These are phyloP conservation scores for Melampsora occidentalis DNA, from an alignment of 1,284 basidiomycete species.

Conservation along the genomic window DNA sequence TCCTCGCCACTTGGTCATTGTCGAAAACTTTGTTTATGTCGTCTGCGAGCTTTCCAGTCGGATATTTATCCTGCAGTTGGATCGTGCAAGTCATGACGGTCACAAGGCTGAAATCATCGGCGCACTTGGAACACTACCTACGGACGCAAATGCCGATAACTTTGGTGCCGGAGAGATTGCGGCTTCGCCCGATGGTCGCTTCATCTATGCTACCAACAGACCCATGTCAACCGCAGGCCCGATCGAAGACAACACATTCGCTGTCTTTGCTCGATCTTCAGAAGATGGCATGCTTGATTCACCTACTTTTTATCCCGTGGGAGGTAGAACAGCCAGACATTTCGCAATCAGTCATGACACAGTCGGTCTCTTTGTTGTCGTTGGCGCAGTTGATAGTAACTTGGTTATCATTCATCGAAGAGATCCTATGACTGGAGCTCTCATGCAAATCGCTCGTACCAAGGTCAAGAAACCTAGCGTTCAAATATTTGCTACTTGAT, in stretches of 20 bases:
- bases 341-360: conserved; percentile 8
- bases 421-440: conserved; percentile 13
- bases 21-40: conserved; percentile 15
- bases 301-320: not conserved
- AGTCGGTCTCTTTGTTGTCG: not conserved
- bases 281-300: not conserved
- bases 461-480: not conserved
- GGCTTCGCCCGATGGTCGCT: conserved; percentile 26
- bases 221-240: not conserved
- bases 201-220: conserved; percentile 34
- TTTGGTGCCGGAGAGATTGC: conserved; percentile 37
- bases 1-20: conserved; percentile 26
- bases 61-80: conserved; percentile 8
- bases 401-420: conserved; percentile 10
- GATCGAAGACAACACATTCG: conserved; percentile 24
- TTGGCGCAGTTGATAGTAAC: conserved; percentile 9
- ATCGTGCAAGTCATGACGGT: not conserved
- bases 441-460: conserved; percentile 9
- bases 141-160: conserved; percentile 4
- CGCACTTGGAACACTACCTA: not conserved
- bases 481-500: not conserved
- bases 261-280: conserved; percentile 20
- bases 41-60: conserved; percentile 27
- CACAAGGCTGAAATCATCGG: conserved; percentile 16
- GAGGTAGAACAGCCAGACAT: not conserved